phyloP scores from a whole-genome alignment of 2,329 filamentous ascomycete genomes.

The Aspergillus sclerotialis region DNA sequence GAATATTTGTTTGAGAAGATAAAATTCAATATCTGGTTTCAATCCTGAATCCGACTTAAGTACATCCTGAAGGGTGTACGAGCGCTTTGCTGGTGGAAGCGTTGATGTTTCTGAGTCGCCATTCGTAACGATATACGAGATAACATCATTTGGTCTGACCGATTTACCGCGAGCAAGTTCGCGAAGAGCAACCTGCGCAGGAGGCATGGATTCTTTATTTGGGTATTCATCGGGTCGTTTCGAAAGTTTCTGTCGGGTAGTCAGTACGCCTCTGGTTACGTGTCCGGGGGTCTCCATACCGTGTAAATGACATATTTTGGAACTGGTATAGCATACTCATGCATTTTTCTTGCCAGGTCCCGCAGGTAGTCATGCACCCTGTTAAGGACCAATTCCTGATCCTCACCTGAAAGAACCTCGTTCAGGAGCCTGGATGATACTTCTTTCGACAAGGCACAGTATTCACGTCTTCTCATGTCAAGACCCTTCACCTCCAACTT shows the following conservation, averaged over 20 bases:
- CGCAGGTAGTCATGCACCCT: conserved; percentile 91
- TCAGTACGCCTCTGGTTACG: conserved; percentile 9
- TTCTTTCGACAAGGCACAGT: conserved; percentile 91
- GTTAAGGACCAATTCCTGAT: conserved; percentile 77
- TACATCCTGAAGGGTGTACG: conserved; percentile 79
- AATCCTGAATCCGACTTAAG: conserved; percentile 68
- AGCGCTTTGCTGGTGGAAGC: conserved; percentile 71
- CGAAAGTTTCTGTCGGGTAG: conserved; percentile 62
- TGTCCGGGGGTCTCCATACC: conserved; percentile 26
- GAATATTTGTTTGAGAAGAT: conserved; percentile 96
- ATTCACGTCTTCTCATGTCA: conserved; percentile 96
- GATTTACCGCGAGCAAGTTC: conserved; percentile 80
- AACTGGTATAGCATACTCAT: conserved; percentile 63
- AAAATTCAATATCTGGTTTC: conserved; percentile 91
- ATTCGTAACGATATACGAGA: conserved; percentile 84
- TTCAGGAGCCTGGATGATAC: conserved; percentile 86
- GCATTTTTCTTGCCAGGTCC: conserved; percentile 79
- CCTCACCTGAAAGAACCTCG: conserved; percentile 88
- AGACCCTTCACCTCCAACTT: conserved; percentile 97
- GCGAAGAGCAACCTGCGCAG: conserved; percentile 88
- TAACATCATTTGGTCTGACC: conserved; percentile 89
- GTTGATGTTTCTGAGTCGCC: conserved; percentile 56
- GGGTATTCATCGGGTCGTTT: conserved; percentile 92
- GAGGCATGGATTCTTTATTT: conserved; percentile 90
- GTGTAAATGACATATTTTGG: conserved; percentile 97